Conservation (phyloP, 768 basidiomycete species). For the Macrolepiota dolichaula region DNA sequence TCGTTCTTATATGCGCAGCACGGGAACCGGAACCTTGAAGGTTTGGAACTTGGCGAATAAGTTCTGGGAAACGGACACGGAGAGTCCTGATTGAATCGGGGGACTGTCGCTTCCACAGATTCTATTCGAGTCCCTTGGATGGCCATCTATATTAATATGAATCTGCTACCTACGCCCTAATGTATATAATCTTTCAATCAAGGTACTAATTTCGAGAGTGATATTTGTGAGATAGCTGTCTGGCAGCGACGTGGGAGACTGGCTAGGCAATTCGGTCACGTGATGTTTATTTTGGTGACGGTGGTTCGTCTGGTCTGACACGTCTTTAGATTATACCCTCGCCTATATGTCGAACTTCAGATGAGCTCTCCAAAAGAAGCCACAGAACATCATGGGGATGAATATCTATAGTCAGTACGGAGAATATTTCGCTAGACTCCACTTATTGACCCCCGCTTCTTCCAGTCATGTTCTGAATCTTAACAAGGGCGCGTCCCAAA, state of each 20-base stretch:
- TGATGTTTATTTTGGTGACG: background rate
- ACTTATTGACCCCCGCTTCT: background rate
- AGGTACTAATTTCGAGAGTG: too few species aligned
- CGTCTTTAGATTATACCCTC: background rate
- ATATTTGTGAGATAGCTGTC: too few species aligned
- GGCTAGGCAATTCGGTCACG: too few species aligned
- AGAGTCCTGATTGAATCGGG: background rate
- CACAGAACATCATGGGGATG: background rate
- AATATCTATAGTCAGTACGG: slow-evolving; percentile 17
- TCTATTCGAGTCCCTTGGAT: background rate
- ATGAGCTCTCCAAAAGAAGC: background rate
- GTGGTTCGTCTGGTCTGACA: background rate
- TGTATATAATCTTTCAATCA: too few species aligned
- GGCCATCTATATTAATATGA: background rate
- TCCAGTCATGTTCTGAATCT: slow-evolving; percentile 69
- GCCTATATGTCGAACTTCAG: slow-evolving; percentile 4
- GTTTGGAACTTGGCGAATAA: slow-evolving; percentile 60
- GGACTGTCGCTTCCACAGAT: background rate
- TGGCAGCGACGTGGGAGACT: too few species aligned
- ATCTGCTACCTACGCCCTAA: too few species aligned
- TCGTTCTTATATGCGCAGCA: slow-evolving; percentile 35
- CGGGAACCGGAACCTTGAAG: slow-evolving; percentile 73
- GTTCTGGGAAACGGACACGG: slow-evolving; percentile 38
- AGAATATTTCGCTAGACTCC: background rate
- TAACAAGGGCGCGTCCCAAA: slow-evolving; percentile 54